Percentiles rank a stretch among this genome's conserved stretches.
phyloP scores from a whole-genome alignment of 2,329 filamentous ascomycete species.

The Phoma herbarum region DNA sequence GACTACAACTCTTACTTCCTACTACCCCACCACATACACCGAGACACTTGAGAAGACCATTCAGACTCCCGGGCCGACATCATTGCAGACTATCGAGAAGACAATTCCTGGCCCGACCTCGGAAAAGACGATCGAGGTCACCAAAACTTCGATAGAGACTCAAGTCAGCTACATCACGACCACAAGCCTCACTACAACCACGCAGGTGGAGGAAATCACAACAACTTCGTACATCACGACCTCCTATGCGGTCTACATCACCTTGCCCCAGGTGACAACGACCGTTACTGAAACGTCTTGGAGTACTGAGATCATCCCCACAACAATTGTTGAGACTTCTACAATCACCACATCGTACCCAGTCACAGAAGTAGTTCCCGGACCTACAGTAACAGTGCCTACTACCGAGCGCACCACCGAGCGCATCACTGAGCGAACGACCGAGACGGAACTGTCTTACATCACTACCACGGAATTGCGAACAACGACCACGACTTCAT shows the following conservation, averaged over 20 bases:
- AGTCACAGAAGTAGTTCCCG: not conserved
- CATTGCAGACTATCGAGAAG: not conserved
- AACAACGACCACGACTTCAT: constrained; percentile 7
- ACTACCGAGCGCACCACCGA: not conserved
- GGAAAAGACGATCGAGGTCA: constrained; percentile 3
- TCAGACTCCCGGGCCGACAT: constrained; percentile 14
- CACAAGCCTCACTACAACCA: constrained; percentile 1
- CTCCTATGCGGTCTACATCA: not conserved
- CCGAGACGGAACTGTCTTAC: not conserved
- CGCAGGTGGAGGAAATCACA: not conserved
- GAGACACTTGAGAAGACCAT: constrained; percentile 15
- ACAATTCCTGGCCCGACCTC: not conserved
- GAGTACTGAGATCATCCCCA: not conserved
- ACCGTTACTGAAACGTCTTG: not conserved
- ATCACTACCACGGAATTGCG: not conserved
- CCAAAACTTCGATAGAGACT: constrained; percentile 13
- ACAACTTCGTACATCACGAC: not conserved
- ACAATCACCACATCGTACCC: not conserved
- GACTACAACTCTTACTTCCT: not conserved
- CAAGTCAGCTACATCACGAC: constrained; percentile 4
- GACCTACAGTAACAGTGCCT: not conserved
- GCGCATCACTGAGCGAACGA: not conserved
- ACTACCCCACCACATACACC: constrained; percentile 5
- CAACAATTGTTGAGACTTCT: not conserved
- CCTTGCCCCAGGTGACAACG: not conserved